Evolutionary conservation across 2,329 filamentous ascomycete species (phyloP), one percentile per base, ranked within the genome.

Genomic region (Rosellinia necatrix): DNA sequence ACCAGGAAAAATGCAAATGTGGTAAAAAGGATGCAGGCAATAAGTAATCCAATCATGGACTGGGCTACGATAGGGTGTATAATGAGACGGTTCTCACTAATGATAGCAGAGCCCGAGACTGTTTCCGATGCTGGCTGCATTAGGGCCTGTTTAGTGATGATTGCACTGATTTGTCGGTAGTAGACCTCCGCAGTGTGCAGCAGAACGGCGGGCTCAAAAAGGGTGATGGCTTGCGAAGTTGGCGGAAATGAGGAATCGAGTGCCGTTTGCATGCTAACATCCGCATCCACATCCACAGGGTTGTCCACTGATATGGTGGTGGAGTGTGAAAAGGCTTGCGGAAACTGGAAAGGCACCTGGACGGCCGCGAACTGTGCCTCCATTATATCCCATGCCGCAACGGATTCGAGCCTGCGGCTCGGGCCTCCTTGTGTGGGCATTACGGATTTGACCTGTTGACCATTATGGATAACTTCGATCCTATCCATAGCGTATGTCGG

Each of bases 331-430:
- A n/a, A n/a, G n/a, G n/a, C n/a, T n/a, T n/a, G n/a, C n/a, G n/a
- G n/a, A n/a, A n/a, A n/a, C n/a, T n/a, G 10, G 9, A 32, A 32
- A 32, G 10, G 10, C 10, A 13, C 10, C 30, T 32, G 30, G 30
- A 3, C 30, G n/a, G 29, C 9, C 3, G 2, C 2, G 6, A 34
- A 42, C 7, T 41, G 32, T 27, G 25, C 48, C 1, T 43, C 29
- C 15, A 43, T n/a, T 21, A 43, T 35, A 35, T 51, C 22, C 49
- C 49, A 51, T 35, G 49, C 38, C 1, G 27, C 29, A 12, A 51
- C 38, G 3, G 49, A 51, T 1, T 29, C 10, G 10, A 51, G 49
- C 0, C 10, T 21, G 3, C 29, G 32, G 6, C 9, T 12, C 4
- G 15, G 6, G 12, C 9, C 12, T 6, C 29, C 24, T 4, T 19